Evolutionary conservation across 257 asterid genomes (phyloP).

Genomic region (Capsicum chinense): DNA sequence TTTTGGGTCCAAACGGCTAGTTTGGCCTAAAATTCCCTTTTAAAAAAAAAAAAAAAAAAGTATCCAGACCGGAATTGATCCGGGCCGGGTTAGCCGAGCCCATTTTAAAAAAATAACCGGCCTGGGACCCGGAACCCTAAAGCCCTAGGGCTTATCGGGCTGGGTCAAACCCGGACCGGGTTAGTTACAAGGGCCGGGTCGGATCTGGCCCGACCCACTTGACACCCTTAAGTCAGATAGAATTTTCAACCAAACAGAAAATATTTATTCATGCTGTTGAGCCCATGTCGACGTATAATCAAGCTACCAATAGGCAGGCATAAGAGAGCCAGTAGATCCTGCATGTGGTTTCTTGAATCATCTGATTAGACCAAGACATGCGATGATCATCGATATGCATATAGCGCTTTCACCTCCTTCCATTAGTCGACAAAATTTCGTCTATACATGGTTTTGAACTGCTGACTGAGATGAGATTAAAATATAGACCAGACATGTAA

Average conservation of each 20-base stretch:
- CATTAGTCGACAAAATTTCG: constrained; percentile 14
- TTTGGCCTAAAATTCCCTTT: too few species aligned
- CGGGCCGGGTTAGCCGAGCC: too few species aligned
- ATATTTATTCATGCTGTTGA: not conserved
- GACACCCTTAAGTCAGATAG: too few species aligned
- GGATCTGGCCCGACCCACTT: too few species aligned
- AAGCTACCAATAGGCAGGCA: constrained; percentile 26
- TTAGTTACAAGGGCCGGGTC: too few species aligned
- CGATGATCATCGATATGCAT: not conserved
- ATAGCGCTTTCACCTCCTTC: constrained; percentile 42
- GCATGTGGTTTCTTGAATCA: constrained; percentile 25
- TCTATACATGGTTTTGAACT: not conserved
- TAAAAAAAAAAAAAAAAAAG: too few species aligned
- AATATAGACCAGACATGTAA: not conserved
- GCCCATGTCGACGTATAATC: not conserved
- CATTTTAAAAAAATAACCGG: too few species aligned
- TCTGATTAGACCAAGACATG: constrained; percentile 52
- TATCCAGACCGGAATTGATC: too few species aligned
- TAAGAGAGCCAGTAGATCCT: constrained; percentile 32
- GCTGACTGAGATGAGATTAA: not conserved
- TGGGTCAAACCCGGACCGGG: too few species aligned
- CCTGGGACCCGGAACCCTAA: too few species aligned
- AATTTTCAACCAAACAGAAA: not conserved
- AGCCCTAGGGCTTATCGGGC: too few species aligned
- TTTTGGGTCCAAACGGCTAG: too few species aligned